Evolutionary conservation across 768 basidiomycete genomes (phyloP).

Genomic region (Phaeotremella fagi): DNA sequence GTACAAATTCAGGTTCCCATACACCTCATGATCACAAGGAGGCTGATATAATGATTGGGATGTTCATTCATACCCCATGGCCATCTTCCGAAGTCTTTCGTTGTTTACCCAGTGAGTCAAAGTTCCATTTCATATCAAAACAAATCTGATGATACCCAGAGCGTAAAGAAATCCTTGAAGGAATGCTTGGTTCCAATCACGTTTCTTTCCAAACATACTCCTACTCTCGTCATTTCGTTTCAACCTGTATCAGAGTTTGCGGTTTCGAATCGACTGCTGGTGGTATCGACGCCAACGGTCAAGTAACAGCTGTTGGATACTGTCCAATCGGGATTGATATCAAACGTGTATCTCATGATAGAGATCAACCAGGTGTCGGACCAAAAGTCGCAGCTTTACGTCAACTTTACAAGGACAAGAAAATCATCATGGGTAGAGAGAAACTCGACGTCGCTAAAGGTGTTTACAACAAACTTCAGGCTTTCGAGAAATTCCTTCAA

Average conservation of each 20-base stretch:
- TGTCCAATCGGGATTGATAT: conserved; percentile 96
- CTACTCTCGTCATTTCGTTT: conserved; percentile 89
- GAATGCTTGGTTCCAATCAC: conserved; percentile 94
- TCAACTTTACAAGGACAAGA: conserved; percentile 86
- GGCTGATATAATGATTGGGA: conserved; percentile 67
- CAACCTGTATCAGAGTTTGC: conserved; percentile 91
- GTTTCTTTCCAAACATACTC: conserved; percentile 95
- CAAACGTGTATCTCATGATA: conserved; percentile 75
- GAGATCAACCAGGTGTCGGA: conserved; percentile 69
- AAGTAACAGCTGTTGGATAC: conserved; percentile 73
- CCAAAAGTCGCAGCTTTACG: conserved; percentile 86
- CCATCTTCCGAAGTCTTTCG: conserved; percentile 94
- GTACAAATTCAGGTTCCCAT: conserved; percentile 8
- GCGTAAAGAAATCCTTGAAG: conserved; percentile 89
- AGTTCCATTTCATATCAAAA: not conserved
- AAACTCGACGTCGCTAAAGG: conserved; percentile 99
- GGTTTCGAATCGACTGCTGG: conserved; percentile 75
- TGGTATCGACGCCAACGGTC: conserved; percentile 80
- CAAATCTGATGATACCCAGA: conserved; percentile 49
- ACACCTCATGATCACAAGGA: conserved; percentile 47
- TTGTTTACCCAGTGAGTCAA: conserved; percentile 76
- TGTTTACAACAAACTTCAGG: conserved; percentile 90
- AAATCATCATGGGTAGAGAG: conserved; percentile 95
- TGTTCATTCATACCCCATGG: conserved; percentile 98
- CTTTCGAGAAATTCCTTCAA: conserved; percentile 87